phyloP scores from a whole-genome alignment of 148 eudicot genomes.

The Oxyria digyna region DNA sequence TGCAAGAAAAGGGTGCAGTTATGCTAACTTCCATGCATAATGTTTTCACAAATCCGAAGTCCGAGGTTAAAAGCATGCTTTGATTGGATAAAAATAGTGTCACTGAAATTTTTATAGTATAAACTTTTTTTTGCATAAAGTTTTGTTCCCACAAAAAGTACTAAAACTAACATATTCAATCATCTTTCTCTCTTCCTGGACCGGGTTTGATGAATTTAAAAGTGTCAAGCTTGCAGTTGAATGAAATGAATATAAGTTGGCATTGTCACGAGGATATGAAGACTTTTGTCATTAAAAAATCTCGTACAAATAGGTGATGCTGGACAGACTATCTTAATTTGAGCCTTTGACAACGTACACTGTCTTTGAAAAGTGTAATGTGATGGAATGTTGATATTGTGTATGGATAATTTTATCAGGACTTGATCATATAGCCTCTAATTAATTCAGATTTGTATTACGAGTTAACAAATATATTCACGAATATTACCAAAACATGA shows the following conservation, averaged over 20 bases:
- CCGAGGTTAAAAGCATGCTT: neutral
- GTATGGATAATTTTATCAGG: too few species aligned
- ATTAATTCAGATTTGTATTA: too few species aligned
- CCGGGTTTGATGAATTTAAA: neutral
- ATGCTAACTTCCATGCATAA: neutral
- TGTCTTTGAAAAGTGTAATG: too few species aligned
- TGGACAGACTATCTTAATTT: neutral
- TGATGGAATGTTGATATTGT: too few species aligned
- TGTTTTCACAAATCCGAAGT: neutral
- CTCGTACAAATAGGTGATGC: neutral
- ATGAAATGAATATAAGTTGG: neutral
- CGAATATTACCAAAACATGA: too few species aligned
- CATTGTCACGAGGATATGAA: neutral
- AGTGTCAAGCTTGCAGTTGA: neutral
- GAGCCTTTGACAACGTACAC: neutral
- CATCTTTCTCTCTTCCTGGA: neutral
- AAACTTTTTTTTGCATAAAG: neutral
- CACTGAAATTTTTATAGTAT: neutral
- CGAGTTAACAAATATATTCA: too few species aligned
- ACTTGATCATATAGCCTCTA: too few species aligned
- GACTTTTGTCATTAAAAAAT: neutral
- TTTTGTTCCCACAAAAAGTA: neutral
- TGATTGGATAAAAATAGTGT: neutral
- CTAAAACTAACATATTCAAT: neutral
- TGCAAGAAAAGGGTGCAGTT: neutral